Evolutionary conservation across 192 early-diverging fungal genomes (phyloP).

Genomic region (Backusella mclennaniae): DNA sequence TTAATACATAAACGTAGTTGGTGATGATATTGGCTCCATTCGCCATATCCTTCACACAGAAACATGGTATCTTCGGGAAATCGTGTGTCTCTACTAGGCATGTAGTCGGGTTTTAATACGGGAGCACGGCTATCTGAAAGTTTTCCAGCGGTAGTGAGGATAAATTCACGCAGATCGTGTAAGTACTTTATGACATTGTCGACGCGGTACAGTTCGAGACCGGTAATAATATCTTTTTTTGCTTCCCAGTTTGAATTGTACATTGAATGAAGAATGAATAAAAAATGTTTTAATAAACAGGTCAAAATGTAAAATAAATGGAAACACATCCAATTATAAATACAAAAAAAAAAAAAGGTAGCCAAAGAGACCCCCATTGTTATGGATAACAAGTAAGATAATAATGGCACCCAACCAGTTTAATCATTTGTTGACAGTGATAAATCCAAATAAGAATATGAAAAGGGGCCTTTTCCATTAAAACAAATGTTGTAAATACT

Average conservation of each 20-base stretch:
- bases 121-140: not conserved
- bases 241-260: not conserved
- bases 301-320: not conserved
- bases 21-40: not conserved
- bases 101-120: not conserved
- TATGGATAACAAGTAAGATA: not conserved
- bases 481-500: not conserved
- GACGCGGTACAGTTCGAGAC: not conserved
- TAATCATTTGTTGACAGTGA: not conserved
- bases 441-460: not conserved
- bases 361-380: not conserved
- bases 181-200: not conserved
- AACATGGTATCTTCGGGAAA: not conserved
- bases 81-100: not conserved
- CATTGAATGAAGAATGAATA: not conserved
- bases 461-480: not conserved
- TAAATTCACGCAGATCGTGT: not conserved
- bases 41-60: not conserved
- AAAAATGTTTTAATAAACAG: not conserved
- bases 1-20: not conserved
- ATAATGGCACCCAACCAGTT: not conserved
- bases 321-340: not conserved
- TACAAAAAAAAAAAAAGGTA: not conserved
- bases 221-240: not conserved
- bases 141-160: not conserved